These are phyloP conservation scores for Aspergillus sp. DNA, from an alignment of 2,329 filamentous ascomycete genomes.

Conservation along the genomic window DNA sequence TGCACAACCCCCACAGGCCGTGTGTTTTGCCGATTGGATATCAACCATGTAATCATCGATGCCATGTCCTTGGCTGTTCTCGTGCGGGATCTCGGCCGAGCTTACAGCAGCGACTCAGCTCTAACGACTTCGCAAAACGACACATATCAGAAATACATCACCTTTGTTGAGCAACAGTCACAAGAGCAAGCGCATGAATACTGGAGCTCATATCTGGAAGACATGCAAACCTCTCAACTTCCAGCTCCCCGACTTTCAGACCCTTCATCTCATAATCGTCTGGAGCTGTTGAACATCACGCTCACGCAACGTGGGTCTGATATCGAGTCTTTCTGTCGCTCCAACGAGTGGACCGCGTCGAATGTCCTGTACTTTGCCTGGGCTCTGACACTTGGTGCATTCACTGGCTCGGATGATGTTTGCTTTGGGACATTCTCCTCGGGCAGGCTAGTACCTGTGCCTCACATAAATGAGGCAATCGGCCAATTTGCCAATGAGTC, in stretches of 20 bases:
- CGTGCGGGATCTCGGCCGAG: not conserved
- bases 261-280: no score
- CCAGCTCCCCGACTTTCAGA: not conserved
- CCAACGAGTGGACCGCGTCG: slow-evolving; percentile 1
- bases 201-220: not conserved
- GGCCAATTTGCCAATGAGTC: slow-evolving; percentile 2
- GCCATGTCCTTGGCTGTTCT: not conserved
- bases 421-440: slow-evolving; percentile 4
- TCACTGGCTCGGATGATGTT: slow-evolving; percentile 2
- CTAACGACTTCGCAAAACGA: not conserved
- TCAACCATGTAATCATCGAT: slow-evolving; percentile 2
- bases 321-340: slow-evolving; percentile 1
- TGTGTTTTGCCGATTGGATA: slow-evolving; percentile 1
- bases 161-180: not conserved
- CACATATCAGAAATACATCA: not conserved
- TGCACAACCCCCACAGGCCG: not conserved
- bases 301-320: not conserved
- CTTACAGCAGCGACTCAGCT: not conserved
- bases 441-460: slow-evolving; percentile 1
- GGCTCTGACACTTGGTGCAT: not conserved
- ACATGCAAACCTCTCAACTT: not conserved
- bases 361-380: slow-evolving; percentile 4
- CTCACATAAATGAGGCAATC: not conserved
- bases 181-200: not conserved
- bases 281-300: not conserved